Conservation (phyloP, 169 alveolate genomes). For the Cryptosporidium canis region DNA sequence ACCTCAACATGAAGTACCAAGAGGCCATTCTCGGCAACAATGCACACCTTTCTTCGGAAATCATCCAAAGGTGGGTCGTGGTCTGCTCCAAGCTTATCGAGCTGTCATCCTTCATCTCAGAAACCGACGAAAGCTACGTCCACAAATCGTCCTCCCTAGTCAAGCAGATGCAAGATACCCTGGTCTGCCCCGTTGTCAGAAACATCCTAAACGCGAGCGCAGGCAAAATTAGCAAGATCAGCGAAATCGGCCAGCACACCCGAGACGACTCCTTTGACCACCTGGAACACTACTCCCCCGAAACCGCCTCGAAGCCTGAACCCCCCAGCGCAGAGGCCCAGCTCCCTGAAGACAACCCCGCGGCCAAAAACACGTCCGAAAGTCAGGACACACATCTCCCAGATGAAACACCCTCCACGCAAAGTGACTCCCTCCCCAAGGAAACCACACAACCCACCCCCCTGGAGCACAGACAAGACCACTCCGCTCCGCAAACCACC, state of each 20-base stretch:
- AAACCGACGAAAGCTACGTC: slow-evolving; percentile 1
- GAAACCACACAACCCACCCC: too few relatives aligned
- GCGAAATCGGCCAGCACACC: background rate
- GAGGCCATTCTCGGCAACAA: background rate
- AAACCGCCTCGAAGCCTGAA: background rate
- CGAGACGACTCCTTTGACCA: background rate
- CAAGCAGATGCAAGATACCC: slow-evolving; percentile 38
- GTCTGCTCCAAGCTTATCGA: slow-evolving; percentile 39
- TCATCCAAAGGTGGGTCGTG: slow-evolving; percentile 47
- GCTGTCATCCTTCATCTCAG: slow-evolving; percentile 14
- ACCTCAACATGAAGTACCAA: slow-evolving; percentile 28
- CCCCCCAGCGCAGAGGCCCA: background rate
- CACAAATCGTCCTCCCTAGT: slow-evolving; percentile 3
- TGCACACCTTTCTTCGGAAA: slow-evolving; percentile 10
- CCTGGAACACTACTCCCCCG: slow-evolving; percentile 5
- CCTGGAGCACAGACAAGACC: too few relatives aligned
- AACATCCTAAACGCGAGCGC: slow-evolving; percentile 3
- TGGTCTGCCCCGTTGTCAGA: slow-evolving; percentile 14
- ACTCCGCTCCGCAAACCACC: too few relatives aligned
- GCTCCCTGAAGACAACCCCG: too few relatives aligned
- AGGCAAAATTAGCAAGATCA: background rate
- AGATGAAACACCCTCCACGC: too few relatives aligned
- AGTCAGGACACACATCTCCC: too few relatives aligned
- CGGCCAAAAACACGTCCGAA: too few relatives aligned
- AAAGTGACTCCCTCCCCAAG: too few relatives aligned